A percentile compares a stretch with the other conserved stretches of the same genome.
Evolutionary conservation across 305 asterid species (phyloP).

Genomic region (Euphrasia arctica): DNA sequence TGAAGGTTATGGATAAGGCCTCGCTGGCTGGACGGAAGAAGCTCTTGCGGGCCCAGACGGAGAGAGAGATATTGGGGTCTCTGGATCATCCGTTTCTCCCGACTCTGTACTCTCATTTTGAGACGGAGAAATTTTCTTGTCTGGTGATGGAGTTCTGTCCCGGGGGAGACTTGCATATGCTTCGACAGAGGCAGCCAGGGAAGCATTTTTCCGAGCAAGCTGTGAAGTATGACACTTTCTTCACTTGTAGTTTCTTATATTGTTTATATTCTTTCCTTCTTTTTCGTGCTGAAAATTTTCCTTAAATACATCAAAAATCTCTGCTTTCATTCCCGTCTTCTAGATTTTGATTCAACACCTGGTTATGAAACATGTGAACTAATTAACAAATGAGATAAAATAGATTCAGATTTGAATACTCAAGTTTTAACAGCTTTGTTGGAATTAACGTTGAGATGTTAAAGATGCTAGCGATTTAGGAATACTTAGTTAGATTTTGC

Average conservation of each 20-base stretch:
- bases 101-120: slow-evolving; percentile 78
- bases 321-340: background rate
- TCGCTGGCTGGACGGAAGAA: slow-evolving; percentile 82
- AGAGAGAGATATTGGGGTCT: slow-evolving; percentile 83
- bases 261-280: background rate
- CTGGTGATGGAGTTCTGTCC: slow-evolving; percentile 98
- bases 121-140: slow-evolving; percentile 89
- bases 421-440: background rate
- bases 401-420: slow-evolving; percentile 1
- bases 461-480: slow-evolving; percentile 4
- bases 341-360: slow-evolving; percentile 6
- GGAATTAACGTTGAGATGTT: slow-evolving; percentile 4
- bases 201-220: slow-evolving; percentile 94
- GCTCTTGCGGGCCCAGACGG: slow-evolving; percentile 91
- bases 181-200: slow-evolving; percentile 90
- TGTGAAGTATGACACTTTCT: slow-evolving; percentile 60
- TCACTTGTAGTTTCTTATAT: slow-evolving; percentile 14
- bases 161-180: slow-evolving; percentile 95
- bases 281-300: slow-evolving; percentile 2
- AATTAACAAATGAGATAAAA: slow-evolving; percentile 1
- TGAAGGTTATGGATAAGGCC: slow-evolving; percentile 97
- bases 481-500: background rate
- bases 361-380: background rate
- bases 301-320: background rate
- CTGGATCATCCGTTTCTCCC: slow-evolving; percentile 96